These are phyloP conservation scores for Penicillium sp. DNA, from an alignment of 2,329 filamentous ascomycete genomes.

Conservation along the genomic window DNA sequence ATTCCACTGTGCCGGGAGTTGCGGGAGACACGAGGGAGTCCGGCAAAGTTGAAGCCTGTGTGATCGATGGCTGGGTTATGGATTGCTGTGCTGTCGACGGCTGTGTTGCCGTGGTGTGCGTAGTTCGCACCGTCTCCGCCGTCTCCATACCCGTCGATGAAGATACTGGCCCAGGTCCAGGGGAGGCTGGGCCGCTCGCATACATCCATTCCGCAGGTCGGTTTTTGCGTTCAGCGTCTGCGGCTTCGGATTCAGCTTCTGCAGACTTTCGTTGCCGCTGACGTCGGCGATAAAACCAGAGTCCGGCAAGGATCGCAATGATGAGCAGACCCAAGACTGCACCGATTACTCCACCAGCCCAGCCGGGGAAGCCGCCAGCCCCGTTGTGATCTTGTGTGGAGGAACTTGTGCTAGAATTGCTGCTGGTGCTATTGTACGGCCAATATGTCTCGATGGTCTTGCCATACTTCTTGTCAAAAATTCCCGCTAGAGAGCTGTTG, in stretches of 20 bases:
- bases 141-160: not conserved
- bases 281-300: constrained; percentile 22
- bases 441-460: constrained; percentile 58
- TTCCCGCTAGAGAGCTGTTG: constrained; percentile 45
- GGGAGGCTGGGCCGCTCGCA: not conserved
- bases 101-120: not conserved
- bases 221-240: not conserved
- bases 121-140: not conserved
- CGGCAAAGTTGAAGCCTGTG: not conserved
- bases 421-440: constrained; percentile 51
- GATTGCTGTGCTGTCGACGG: not conserved
- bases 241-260: not conserved
- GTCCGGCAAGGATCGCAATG: constrained; percentile 10
- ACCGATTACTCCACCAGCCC: constrained; percentile 56
- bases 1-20: constrained; percentile 5
- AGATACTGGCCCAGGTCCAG: constrained; percentile 1
- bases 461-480: constrained; percentile 59
- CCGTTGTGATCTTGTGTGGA: constrained; percentile 9
- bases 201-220: not conserved
- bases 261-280: not conserved
- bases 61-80: not conserved
- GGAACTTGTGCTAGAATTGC: constrained; percentile 14
- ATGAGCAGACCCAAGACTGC: constrained; percentile 23
- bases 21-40: not conserved
- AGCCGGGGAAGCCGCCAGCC: constrained; percentile 48